Conservation (phyloP, 139 green algal genomes). For the Tetraselmis striata region DNA sequence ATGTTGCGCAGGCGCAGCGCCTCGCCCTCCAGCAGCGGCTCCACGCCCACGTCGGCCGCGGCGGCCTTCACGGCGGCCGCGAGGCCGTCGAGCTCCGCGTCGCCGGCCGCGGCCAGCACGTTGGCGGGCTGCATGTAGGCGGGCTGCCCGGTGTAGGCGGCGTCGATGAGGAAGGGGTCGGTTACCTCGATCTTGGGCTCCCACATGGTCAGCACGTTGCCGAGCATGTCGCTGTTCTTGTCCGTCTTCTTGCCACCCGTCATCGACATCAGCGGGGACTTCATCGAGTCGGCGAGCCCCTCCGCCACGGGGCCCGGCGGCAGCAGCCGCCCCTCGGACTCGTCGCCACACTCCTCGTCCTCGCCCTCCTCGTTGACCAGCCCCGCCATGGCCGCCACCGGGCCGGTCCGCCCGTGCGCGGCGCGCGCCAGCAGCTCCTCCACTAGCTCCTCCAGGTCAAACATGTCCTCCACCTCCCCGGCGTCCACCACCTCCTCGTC, state of each 20-base stretch:
- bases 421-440: conserved; percentile 15
- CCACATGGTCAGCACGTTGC: not conserved
- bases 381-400: too few relatives aligned
- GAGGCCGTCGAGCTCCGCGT: too few relatives aligned
- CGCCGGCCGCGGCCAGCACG: too few relatives aligned
- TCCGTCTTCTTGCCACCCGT: not conserved
- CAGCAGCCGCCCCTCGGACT: not conserved
- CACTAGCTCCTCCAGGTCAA: conserved; percentile 32
- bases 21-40: not conserved
- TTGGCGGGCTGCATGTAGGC: not conserved
- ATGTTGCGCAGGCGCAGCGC: conserved; percentile 14
- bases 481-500: conserved; percentile 14
- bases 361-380: not conserved
- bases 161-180: not conserved
- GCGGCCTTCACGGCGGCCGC: too few relatives aligned
- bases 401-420: not conserved
- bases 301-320: not conserved
- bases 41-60: not conserved
- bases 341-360: not conserved
- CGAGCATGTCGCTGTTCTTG: not conserved
- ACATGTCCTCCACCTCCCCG: conserved; percentile 4
- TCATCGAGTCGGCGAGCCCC: not conserved
- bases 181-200: not conserved
- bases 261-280: not conserved
- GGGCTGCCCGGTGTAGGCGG: not conserved